Evolutionary conservation across 2,329 filamentous ascomycete species (phyloP).

Genomic region (Parastagonospora avenae): DNA sequence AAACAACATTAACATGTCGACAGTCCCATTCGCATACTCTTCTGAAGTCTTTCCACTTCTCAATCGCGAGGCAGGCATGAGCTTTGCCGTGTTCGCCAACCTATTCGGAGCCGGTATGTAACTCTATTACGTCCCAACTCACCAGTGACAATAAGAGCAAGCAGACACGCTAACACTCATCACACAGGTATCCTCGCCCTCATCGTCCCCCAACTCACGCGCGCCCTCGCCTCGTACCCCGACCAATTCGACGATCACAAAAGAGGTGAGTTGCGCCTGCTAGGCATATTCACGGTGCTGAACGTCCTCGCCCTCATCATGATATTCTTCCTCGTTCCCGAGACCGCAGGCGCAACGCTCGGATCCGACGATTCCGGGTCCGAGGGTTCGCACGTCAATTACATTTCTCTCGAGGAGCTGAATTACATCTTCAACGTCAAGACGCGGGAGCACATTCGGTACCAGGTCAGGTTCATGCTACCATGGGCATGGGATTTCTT

Average conservation of each 20-base stretch:
- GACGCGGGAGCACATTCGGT: neutral
- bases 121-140: neutral
- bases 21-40: constrained; percentile 1
- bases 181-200: neutral
- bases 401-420: constrained; percentile 3
- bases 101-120: neutral
- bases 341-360: neutral
- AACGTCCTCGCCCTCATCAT: constrained; percentile 1
- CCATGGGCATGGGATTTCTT: constrained; percentile 1
- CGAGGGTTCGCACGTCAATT: neutral
- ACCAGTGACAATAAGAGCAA: too few relatives aligned
- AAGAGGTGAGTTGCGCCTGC: neutral
- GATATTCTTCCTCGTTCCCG: constrained; percentile 1
- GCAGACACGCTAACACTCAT: neutral
- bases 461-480: constrained; percentile 1
- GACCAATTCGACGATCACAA: neutral
- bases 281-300: constrained; percentile 1
- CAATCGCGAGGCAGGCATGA: constrained; percentile 3
- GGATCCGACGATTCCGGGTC: neutral
- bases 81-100: neutral
- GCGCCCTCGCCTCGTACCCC: neutral
- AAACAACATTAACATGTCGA: too few relatives aligned
- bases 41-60: constrained; percentile 3
- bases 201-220: constrained; percentile 1
- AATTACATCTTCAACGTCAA: constrained; percentile 4